Evolutionary conservation across 2,329 filamentous ascomycete species (phyloP), one percentile per base, ranked within the genome.

Genomic region (Penicillium decumbens): DNA sequence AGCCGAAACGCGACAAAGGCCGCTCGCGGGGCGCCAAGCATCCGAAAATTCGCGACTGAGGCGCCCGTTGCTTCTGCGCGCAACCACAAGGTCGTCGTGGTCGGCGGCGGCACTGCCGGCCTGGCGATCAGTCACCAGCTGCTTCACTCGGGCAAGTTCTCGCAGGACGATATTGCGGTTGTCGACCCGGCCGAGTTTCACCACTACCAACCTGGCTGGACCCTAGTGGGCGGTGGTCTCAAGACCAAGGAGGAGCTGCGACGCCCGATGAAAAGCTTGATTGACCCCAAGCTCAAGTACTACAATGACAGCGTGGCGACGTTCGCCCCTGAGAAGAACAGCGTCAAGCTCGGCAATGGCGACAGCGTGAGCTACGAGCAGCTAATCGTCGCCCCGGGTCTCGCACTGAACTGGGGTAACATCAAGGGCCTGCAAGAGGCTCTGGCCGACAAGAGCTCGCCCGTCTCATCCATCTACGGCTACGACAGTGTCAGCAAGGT

Each of bases 121-220:
- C 68, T 87, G 13, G 70, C 80, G 1, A 78, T 86, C 61, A 82
- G 81, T 59, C 83, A 87, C 60, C 85, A 88, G 70, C 77, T 89
- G 3, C 76, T 87, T 3, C 76, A 76, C 1, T 73, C 75, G 0
- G 81, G 80, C 38, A 75, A 75, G 24, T 85, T 85, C 59, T 55
- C 66, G 0, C 69, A 75, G 38, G 73, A 81, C 28, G 83, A 87
- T 51, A 84, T 87, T 52, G 83, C 83, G 25, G 60, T 87, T 24
- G 69, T 87, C 38, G 83, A 87, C 55, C 83, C 83, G 0, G 76
- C 83, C 0, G 63, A 70, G 55, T 83, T 76, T 74, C 83, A 87
- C 62, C 76, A 87, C 69, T 87, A 85, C 64, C 83, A 87, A 65
- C 82, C 83, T 1, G 83, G 83, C 46, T 87, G 83, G 83, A 87